Evolutionary conservation across 768 basidiomycete genomes (phyloP).

Genomic region (Suillus spraguei): DNA sequence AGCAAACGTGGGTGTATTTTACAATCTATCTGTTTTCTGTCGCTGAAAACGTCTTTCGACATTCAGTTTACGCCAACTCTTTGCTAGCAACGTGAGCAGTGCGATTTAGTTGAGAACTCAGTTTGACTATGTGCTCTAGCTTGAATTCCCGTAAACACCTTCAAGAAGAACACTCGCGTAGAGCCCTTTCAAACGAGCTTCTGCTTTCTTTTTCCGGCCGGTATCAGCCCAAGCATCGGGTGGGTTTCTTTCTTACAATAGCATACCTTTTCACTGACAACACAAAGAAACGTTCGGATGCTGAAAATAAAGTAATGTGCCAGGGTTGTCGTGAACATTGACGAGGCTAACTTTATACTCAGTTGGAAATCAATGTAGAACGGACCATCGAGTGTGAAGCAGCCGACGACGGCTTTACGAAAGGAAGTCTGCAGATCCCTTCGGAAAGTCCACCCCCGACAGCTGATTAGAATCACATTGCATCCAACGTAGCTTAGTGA

Average conservation of each 20-base stretch:
- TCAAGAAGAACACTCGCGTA: constrained; percentile 29
- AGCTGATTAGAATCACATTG: neutral
- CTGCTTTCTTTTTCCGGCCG: constrained; percentile 27
- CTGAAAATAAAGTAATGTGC: neutral
- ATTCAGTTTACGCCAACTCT: constrained; percentile 52
- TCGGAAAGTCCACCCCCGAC: neutral
- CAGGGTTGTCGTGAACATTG: neutral
- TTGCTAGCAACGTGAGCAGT: constrained; percentile 43
- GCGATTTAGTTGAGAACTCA: neutral
- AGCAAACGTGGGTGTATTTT: constrained; percentile 44
- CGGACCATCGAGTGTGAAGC: constrained; percentile 30
- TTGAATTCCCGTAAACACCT: constrained; percentile 40
- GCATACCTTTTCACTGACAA: neutral
- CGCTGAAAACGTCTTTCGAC: neutral
- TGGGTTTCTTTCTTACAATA: neutral
- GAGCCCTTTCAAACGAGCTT: constrained; percentile 30
- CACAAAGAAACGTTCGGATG: neutral
- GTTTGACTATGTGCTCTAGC: constrained; percentile 20
- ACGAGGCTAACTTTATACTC: neutral
- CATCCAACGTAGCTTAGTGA: neutral
- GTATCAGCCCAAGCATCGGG: constrained; percentile 8
- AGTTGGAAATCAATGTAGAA: constrained; percentile 32
- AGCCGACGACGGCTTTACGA: neutral
- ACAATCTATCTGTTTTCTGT: neutral
- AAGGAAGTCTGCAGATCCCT: neutral